Conservation (phyloP, 331 rosid species). For the Pyrus hybrid region DNA sequence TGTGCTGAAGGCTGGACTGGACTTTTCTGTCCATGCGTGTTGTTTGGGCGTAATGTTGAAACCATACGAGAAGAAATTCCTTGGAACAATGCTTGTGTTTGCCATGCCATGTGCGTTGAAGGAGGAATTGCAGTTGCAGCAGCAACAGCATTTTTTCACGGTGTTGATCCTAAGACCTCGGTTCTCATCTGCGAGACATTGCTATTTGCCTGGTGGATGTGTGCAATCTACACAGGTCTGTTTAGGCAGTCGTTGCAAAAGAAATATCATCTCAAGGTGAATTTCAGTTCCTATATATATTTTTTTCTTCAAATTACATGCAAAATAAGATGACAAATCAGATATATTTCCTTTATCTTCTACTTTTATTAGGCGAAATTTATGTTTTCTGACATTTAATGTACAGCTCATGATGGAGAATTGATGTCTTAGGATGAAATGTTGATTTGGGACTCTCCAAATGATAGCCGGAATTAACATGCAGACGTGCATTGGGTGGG, state of each 20-base stretch:
- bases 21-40: conserved; percentile 54
- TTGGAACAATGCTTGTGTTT: conserved; percentile 46
- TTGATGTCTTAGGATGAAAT: neutral
- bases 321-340: neutral
- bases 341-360: neutral
- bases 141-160: conserved; percentile 33
- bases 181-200: conserved; percentile 49
- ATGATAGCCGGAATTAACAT: too few relatives aligned
- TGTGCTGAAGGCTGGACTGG: conserved; percentile 47
- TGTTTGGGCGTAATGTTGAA: conserved; percentile 47
- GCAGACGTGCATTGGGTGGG: too few relatives aligned
- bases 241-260: conserved; percentile 53
- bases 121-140: conserved; percentile 56
- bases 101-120: conserved; percentile 59
- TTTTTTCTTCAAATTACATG: neutral
- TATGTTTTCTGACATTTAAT: neutral
- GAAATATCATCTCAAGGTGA: conserved; percentile 57
- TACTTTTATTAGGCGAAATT: neutral
- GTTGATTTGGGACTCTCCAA: neutral
- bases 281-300: neutral
- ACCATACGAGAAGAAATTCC: conserved; percentile 43
- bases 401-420: neutral
- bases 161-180: conserved; percentile 52
- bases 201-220: conserved; percentile 67
- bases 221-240: conserved; percentile 57